A percentile compares a stretch with the other conserved stretches of the same genome.
phyloP scores from a whole-genome alignment of 164 flowering plant species.

The Aristolochia contorta region DNA sequence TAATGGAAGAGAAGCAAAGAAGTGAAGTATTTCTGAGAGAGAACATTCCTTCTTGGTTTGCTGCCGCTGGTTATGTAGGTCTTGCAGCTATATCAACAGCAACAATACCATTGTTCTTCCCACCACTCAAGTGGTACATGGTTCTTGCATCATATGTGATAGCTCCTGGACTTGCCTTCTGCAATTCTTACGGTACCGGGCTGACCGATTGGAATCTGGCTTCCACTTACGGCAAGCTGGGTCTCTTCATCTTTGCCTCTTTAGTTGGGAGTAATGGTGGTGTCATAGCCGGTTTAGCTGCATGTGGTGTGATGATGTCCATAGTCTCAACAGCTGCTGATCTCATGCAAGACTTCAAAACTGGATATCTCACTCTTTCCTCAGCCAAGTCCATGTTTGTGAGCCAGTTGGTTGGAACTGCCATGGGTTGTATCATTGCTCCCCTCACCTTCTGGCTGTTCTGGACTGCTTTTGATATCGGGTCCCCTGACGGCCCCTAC shows the following conservation, averaged over 20 bases:
- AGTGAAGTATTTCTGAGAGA: conserved; percentile 71
- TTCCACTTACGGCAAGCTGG: conserved; percentile 86
- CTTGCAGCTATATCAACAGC: conserved; percentile 84
- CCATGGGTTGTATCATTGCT: conserved; percentile 89
- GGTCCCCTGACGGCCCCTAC: conserved; percentile 81
- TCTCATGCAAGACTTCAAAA: conserved; percentile 97
- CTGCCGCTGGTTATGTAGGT: conserved; percentile 74
- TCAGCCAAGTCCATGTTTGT: conserved; percentile 94
- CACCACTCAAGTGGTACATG: conserved; percentile 84
- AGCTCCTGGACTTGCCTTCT: conserved; percentile 95
- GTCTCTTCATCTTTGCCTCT: conserved; percentile 78
- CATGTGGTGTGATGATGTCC: conserved; percentile 94
- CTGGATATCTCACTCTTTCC: conserved; percentile 88
- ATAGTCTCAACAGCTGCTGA: conserved; percentile 97
- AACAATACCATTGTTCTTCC: conserved; percentile 72
- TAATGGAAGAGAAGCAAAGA: conserved; percentile 45
- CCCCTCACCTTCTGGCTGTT: conserved; percentile 95
- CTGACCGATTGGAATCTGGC: conserved; percentile 93
- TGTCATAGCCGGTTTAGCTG: conserved; percentile 82
- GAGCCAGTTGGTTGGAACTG: conserved; percentile 82
- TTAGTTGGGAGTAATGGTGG: conserved; percentile 77
- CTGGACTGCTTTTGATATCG: conserved; percentile 91
- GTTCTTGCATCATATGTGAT: conserved; percentile 68
- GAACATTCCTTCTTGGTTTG: conserved; percentile 75
- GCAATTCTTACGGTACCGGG: conserved; percentile 95